Evolutionary conservation across 2,329 filamentous ascomycete genomes (phyloP), one percentile per base, ranked within the genome.

Genomic region (Nectriaceae sp.): DNA sequence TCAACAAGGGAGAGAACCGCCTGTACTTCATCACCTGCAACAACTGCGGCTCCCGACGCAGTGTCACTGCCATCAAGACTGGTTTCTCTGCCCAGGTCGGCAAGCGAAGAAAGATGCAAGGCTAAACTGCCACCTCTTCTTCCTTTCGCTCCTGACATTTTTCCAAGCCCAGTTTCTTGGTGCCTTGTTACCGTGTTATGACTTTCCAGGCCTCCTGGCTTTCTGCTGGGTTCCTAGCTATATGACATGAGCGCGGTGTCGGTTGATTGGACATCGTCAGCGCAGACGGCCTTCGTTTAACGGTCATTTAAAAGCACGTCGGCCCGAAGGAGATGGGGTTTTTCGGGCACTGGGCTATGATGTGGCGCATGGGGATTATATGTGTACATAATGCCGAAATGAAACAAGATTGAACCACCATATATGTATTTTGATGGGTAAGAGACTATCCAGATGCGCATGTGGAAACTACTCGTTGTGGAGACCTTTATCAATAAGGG

Each of bases 71-170:
- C 61, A 99, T 99, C 88, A 99, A 99, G 87, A 96, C 91, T 54
- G 94, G 94, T 91, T 99, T 99, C 91, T 95, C 92, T 67, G 94
- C 94, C 73, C 94, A 97, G 77, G 89, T 99, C 73, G 94, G 94
- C 72, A 97, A 97, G 88, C 88, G 94, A 83, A 94, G 86, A 82
- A 95, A 95, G 84, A 88, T 91, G 78, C 84, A 90, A 73, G 88
- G 81, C 73, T 95, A 91, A 80, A 55, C 50, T n/a, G 49, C 33
- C 38, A 48, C 43, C 36, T 10, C 26, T 29, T 47, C 40, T 29
- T 46, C 40, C 42, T 40, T 31, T 47, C 40, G 26, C 44, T 38
- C 41, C 45, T 46, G 22, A 46, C 42, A 5, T 26, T 10, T 42
- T 26, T 42, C n/a, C n/a, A n/a, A n/a, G n/a, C n/a, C n/a, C n/a